phyloP scores from a whole-genome alignment of 1,284 basidiomycete genomes.

The Ganoderma multipileum region DNA sequence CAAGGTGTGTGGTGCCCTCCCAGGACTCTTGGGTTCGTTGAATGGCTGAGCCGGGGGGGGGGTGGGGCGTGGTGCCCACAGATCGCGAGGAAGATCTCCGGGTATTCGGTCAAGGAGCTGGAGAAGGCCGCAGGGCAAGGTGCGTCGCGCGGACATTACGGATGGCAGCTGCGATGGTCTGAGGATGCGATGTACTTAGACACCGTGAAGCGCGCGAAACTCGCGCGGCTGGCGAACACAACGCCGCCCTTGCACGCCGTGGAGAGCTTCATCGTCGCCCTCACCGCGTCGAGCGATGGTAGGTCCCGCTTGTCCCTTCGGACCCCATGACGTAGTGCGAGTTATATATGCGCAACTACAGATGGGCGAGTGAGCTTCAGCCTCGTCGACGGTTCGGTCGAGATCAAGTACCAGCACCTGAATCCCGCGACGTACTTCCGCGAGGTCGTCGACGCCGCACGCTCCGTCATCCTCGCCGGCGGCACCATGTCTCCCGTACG shows the following conservation, averaged over 20 bases:
- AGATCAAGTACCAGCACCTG: constrained; percentile 92
- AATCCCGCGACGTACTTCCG: constrained; percentile 91
- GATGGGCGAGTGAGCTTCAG: constrained; percentile 73
- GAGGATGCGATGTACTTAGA: constrained; percentile 28
- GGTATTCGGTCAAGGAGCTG: constrained; percentile 77
- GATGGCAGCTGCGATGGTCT: not conserved
- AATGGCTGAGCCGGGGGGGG: too few relatives aligned
- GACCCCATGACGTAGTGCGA: not conserved
- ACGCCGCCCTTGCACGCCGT: constrained; percentile 87
- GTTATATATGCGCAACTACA: constrained; percentile 34
- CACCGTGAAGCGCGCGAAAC: constrained; percentile 38
- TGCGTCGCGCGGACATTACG: constrained; percentile 14
- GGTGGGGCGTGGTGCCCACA: constrained; percentile 32
- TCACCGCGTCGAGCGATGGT: constrained; percentile 87
- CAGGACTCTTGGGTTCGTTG: too few relatives aligned
- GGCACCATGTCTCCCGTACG: constrained; percentile 96
- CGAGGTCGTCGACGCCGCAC: constrained; percentile 81
- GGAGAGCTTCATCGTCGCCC: constrained; percentile 84
- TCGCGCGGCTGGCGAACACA: constrained; percentile 40
- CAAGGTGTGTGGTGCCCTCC: constrained; percentile 65
- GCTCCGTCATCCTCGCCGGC: constrained; percentile 89
- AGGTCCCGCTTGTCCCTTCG: constrained; percentile 43
- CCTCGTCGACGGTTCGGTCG: constrained; percentile 56
- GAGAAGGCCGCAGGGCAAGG: constrained; percentile 55
- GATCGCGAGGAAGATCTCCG: constrained; percentile 79